These are phyloP conservation scores for Backusella circina DNA, from an alignment of 192 early-diverging fungal species.

Conservation along the genomic window DNA sequence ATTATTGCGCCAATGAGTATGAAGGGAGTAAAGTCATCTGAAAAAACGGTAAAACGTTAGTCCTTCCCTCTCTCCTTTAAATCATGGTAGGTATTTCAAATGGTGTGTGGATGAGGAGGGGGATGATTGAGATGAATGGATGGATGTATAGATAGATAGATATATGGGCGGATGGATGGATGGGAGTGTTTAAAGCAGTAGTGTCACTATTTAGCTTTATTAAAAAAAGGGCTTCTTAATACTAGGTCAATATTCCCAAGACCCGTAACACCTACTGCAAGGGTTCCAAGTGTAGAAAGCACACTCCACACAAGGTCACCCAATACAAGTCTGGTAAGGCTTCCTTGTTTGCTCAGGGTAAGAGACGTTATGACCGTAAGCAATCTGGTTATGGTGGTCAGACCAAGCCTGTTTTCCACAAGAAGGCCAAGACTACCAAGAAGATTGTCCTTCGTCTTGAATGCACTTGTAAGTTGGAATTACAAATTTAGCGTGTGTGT, in stretches of 20 bases:
- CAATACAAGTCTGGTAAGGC: conserved; percentile 99
- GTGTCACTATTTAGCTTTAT: background rate
- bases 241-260: conserved; percentile 98
- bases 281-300: conserved; percentile 95
- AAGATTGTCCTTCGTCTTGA: conserved; percentile 99
- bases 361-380: conserved; percentile 65
- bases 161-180: background rate
- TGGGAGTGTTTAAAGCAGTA: background rate
- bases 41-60: conserved; percentile 1
- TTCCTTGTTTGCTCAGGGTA: conserved; percentile 99
- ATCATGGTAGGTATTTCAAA: background rate
- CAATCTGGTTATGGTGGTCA: conserved; percentile 99
- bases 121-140: background rate
- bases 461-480: conserved; percentile 65
- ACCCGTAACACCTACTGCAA: conserved; percentile 99
- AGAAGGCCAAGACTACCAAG: conserved; percentile 99
- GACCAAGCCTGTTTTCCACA: conserved; percentile 99
- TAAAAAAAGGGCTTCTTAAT: background rate
- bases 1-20: background rate
- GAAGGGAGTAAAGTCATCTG: background rate
- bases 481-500: no score
- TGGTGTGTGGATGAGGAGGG: background rate
- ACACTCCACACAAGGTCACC: conserved; percentile 99
- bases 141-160: background rate
- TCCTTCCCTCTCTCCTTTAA: conserved; percentile 12